phyloP scores from a whole-genome alignment of 768 basidiomycete species.

The Leccinum subgranulosum region DNA sequence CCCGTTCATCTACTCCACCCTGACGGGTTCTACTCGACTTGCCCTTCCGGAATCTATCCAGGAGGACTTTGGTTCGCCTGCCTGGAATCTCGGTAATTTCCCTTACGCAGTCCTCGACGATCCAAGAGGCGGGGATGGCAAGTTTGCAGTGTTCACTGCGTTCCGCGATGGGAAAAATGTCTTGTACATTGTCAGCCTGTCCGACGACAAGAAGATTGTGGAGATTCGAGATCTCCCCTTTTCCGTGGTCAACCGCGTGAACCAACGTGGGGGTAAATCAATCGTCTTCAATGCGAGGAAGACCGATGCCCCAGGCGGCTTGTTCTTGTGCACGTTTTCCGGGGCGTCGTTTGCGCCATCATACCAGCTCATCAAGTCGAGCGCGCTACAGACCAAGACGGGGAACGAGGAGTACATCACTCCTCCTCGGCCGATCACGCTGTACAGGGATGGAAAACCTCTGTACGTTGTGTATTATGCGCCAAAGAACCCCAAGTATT shows the following conservation, averaged over 20 bases:
- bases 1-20: constrained; percentile 53
- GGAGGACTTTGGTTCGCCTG: constrained; percentile 56
- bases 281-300: constrained; percentile 36
- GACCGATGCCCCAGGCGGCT: constrained; percentile 29
- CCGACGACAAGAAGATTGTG: constrained; percentile 21
- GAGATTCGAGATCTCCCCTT: constrained; percentile 34
- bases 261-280: constrained; percentile 16
- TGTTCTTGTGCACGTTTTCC: constrained; percentile 30
- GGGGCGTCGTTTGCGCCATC: constrained; percentile 21
- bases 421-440: constrained; percentile 44
- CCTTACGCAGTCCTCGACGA: constrained; percentile 46
- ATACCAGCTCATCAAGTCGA: constrained; percentile 22
- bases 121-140: constrained; percentile 15
- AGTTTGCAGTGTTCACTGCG: constrained; percentile 30
- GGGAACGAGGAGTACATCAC: constrained; percentile 38
- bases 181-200: constrained; percentile 33
- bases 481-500: constrained; percentile 62
- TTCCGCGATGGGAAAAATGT: constrained; percentile 32
- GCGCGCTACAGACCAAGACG: constrained; percentile 16
- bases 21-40: constrained; percentile 27
- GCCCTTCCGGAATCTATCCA: constrained; percentile 38
- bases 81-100: constrained; percentile 50
- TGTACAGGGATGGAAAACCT: constrained; percentile 37
- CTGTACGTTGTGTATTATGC: constrained; percentile 66
- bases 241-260: constrained; percentile 26